Conservation (phyloP, 208 protist genomes). For the Porcisia hertigi region DNA sequence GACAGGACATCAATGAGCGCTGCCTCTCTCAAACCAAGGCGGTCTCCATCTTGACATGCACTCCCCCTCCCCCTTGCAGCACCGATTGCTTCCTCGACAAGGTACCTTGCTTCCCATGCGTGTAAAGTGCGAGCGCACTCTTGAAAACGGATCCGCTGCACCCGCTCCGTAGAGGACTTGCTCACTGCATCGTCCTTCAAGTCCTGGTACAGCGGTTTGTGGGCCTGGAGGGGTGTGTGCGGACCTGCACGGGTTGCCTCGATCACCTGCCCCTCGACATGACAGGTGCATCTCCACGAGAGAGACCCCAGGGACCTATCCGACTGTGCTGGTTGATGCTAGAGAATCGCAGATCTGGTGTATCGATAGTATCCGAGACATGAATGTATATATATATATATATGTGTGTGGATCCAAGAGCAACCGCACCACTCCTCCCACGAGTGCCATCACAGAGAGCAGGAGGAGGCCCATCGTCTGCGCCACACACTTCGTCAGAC, state of each 20-base stretch:
- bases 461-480: not conserved
- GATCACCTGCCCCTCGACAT: not conserved
- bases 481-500: not conserved
- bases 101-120: constrained; percentile 11
- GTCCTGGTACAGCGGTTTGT: too few relatives aligned
- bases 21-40: not conserved
- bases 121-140: constrained; percentile 6
- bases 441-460: not conserved
- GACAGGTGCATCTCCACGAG: not conserved
- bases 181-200: too few relatives aligned
- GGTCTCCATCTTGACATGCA: constrained; percentile 4
- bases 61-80: constrained; percentile 3
- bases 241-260: not conserved
- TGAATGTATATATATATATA: not conserved
- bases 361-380: not conserved
- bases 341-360: not conserved
- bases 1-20: constrained; percentile 7
- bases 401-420: not conserved
- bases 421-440: not conserved
- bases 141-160: constrained; percentile 1
- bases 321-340: not conserved
- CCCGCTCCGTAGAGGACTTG: not conserved
- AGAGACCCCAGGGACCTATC: not conserved
- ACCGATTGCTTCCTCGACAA: constrained; percentile 11
- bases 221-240: too few relatives aligned